A percentile compares a stretch with the other conserved stretches of the same genome.
phyloP scores from a whole-genome alignment of 2,329 filamentous ascomycete genomes.

The Lojkania enalia region DNA sequence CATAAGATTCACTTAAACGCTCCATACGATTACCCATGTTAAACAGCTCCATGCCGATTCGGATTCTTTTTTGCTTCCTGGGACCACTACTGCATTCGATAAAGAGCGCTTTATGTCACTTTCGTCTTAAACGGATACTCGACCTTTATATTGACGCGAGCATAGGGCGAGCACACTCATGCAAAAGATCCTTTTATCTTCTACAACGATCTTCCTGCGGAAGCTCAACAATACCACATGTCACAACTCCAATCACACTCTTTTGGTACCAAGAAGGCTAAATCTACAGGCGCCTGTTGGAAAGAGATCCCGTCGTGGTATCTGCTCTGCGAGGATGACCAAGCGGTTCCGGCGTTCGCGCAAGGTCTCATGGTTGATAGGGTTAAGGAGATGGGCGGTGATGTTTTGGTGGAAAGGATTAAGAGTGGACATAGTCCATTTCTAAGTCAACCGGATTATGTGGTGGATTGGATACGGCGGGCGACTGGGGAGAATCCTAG shows the following conservation, averaged over 20 bases:
- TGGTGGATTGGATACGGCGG: slow-evolving; percentile 36
- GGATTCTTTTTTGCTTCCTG: too few relatives aligned
- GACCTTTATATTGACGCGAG: not conserved
- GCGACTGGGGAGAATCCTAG: slow-evolving; percentile 7
- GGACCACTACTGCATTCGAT: too few relatives aligned
- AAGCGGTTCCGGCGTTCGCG: slow-evolving; percentile 29
- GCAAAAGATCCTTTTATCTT: slow-evolving; percentile 16
- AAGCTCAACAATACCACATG: slow-evolving; percentile 21
- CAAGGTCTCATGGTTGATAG: slow-evolving; percentile 39
- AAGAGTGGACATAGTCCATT: slow-evolving; percentile 49
- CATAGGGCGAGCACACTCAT: slow-evolving; percentile 5
- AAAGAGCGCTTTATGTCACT: too few relatives aligned
- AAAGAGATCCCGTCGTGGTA: slow-evolving; percentile 41
- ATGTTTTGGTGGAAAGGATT: slow-evolving; percentile 36
- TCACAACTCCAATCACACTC: slow-evolving; percentile 27
- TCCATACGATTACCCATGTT: too few relatives aligned
- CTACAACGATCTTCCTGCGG: slow-evolving; percentile 31
- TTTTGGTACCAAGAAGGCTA: slow-evolving; percentile 28
- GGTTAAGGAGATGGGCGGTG: slow-evolving; percentile 30
- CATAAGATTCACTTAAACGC: not conserved
- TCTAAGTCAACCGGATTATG: slow-evolving; percentile 42
- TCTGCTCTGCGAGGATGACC: slow-evolving; percentile 44
- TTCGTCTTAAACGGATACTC: not conserved
- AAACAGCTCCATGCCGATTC: not conserved
- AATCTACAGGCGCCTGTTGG: slow-evolving; percentile 37